phyloP scores from a whole-genome alignment of 176 grass and related monocot species.

The Bonia amplexicaulis region DNA sequence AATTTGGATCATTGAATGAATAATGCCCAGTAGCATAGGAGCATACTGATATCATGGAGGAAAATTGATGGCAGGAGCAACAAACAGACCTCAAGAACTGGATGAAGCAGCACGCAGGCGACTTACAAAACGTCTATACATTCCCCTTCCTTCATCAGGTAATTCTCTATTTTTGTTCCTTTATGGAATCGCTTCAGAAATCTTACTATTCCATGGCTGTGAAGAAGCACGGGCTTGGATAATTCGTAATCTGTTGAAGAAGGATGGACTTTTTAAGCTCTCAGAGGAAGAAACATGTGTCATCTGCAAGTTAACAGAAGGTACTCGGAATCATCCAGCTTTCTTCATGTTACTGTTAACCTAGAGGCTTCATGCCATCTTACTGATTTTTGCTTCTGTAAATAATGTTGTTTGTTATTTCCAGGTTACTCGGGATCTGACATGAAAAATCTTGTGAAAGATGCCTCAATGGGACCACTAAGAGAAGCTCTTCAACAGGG shows the following conservation, averaged over 20 bases:
- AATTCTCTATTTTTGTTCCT: conserved; percentile 24
- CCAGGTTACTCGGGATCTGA: conserved; percentile 99
- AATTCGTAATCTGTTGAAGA: conserved; percentile 74
- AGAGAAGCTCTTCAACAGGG: conserved; percentile 78
- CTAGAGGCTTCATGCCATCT: neutral
- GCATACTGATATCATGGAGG: neutral
- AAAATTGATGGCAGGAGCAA: conserved; percentile 65
- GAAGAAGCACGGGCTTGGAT: conserved; percentile 90
- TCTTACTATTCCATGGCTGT: conserved; percentile 31
- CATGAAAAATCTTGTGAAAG: conserved; percentile 98
- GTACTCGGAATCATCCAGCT: conserved; percentile 26
- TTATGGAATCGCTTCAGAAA: neutral
- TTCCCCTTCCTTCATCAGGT: conserved; percentile 96
- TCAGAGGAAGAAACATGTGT: conserved; percentile 63
- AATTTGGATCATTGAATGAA: neutral
- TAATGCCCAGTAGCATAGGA: neutral
- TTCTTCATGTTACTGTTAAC: conserved; percentile 22
- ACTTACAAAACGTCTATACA: conserved; percentile 88
- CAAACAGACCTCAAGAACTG: conserved; percentile 96
- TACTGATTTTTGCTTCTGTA: conserved; percentile 27
- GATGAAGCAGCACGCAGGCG: conserved; percentile 95
- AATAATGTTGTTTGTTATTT: conserved; percentile 19
- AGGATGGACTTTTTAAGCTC: conserved; percentile 91
- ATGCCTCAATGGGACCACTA: conserved; percentile 93
- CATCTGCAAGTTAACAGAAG: conserved; percentile 91